Percentiles rank a stretch among this genome's conserved stretches.
phyloP scores from a whole-genome alignment of 164 flowering plant species.

The Tetracentron sinense region DNA sequence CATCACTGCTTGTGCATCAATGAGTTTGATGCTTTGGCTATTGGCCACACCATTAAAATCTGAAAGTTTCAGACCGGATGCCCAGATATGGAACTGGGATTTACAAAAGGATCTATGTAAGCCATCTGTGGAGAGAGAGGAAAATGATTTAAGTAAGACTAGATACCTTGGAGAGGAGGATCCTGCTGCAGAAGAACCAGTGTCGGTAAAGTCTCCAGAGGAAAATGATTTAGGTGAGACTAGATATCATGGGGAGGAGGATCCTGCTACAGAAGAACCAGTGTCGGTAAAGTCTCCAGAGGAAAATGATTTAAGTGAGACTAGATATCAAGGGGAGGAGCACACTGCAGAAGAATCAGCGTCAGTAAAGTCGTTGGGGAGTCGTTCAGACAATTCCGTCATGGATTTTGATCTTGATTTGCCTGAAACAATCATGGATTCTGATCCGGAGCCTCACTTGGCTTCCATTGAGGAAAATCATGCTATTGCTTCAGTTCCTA shows the following conservation, averaged over 20 bases:
- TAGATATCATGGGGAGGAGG: constrained; percentile 31
- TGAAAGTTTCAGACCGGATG: constrained; percentile 43
- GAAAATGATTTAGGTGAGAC: constrained; percentile 23
- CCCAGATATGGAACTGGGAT: constrained; percentile 51
- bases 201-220: constrained; percentile 23
- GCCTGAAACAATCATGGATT: constrained; percentile 53
- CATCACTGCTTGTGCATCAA: constrained; percentile 45
- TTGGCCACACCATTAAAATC: constrained; percentile 82
- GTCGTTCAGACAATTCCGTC: constrained; percentile 30
- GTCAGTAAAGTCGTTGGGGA: constrained; percentile 23
- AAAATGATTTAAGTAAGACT: constrained; percentile 20
- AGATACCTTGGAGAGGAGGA: constrained; percentile 32
- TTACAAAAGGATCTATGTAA: constrained; percentile 21
- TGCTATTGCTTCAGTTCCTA: constrained; percentile 14
- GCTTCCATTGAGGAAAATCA: constrained; percentile 32
- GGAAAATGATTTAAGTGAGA: constrained; percentile 23
- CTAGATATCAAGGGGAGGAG: constrained; percentile 30
- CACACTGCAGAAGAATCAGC: constrained; percentile 20
- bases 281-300: constrained; percentile 24
- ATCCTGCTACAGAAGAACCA: constrained; percentile 20
- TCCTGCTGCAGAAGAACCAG: constrained; percentile 20
- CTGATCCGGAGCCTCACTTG: constrained; percentile 33
- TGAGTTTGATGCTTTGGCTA: constrained; percentile 80
- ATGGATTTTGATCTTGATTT: constrained; percentile 32
- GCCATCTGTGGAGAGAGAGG: constrained; percentile 26